Evolutionary conservation across 2,329 filamentous ascomycete genomes (phyloP), one percentile per base, ranked within the genome.

Genomic region (Didymellaceae sp.): DNA sequence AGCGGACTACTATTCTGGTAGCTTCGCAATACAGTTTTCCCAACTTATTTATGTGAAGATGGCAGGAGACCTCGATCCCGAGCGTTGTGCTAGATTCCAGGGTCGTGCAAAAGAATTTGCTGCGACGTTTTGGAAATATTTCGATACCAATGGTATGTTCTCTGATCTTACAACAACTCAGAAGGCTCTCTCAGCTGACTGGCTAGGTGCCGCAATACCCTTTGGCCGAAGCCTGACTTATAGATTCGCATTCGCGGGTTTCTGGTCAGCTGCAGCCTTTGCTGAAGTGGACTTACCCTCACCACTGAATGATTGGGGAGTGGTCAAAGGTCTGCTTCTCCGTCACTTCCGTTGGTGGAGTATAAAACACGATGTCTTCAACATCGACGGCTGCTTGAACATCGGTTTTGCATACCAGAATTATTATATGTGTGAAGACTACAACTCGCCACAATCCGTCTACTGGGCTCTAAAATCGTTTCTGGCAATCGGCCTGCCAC

Each of bases 391-490:
- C 0, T 80, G 78, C 0, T 33, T 82, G 14, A 81, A 75, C 2
- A 80, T 82, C 26, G 80, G 74, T 9, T 78, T 73, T 41, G 59
- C 69, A 1, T 77, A 75, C 28, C 73, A 74, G 8, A 83, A 83
- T 54, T 81, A 82, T 77, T 83, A 78, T 57, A 75, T 83, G 74
- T 71, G 72, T 26, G 81, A 84, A 59, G 78, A 82, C 54, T 83
- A 84, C 62, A 83, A 83, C 58, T 83, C 81, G 1, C 80, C 81
- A 0, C 81, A 83, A 52, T 83, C 80, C 0, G 71, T 75, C 0
- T 84, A 83, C 57, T 83, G 81, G 81, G 77, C 74, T 6, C 63
- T 83, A 17, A 83, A 83, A 48, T 75, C 77, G 0, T 74, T 83
- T 3, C 65, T 81, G 1, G 74, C 72, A 0, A 62, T 81, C 0